Conservation (phyloP, 306 rosid genomes). For the Biancaea sappan region DNA sequence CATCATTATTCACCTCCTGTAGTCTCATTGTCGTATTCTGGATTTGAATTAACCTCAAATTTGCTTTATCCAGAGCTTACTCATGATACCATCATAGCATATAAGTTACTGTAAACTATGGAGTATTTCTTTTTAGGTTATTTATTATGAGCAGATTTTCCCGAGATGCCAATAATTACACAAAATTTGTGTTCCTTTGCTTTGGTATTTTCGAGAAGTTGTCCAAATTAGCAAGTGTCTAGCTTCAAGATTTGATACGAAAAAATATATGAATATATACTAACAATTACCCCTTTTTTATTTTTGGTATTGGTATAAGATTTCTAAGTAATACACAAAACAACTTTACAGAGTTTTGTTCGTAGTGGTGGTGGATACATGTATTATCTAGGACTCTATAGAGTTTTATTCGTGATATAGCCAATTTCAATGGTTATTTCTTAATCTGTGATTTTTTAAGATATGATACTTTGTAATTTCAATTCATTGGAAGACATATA, state of each 20-base stretch:
- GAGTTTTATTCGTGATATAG: no score
- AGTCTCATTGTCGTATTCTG: no score
- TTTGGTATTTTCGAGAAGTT: constrained; percentile 12
- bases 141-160: not conserved
- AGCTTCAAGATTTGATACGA: constrained; percentile 21
- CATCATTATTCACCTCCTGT: constrained; percentile 13
- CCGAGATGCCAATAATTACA: constrained; percentile 11
- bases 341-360: not conserved
- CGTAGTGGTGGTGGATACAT: not conserved
- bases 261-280: not conserved
- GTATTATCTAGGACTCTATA: no score
- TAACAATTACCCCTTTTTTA: constrained; percentile 20
- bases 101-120: constrained; percentile 19
- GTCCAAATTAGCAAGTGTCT: constrained; percentile 5
- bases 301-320: not conserved
- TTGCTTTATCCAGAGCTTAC: constrained; percentile 1
- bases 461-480: no score
- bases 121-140: not conserved
- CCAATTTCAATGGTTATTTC: no score
- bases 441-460: no score
- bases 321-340: not conserved
- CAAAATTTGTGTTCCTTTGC: not conserved
- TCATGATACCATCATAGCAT: not conserved
- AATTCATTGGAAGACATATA: no score
- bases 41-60: constrained; percentile 22